Conservation (phyloP, 139 green algal genomes). For the Coelastrella sp. region DNA sequence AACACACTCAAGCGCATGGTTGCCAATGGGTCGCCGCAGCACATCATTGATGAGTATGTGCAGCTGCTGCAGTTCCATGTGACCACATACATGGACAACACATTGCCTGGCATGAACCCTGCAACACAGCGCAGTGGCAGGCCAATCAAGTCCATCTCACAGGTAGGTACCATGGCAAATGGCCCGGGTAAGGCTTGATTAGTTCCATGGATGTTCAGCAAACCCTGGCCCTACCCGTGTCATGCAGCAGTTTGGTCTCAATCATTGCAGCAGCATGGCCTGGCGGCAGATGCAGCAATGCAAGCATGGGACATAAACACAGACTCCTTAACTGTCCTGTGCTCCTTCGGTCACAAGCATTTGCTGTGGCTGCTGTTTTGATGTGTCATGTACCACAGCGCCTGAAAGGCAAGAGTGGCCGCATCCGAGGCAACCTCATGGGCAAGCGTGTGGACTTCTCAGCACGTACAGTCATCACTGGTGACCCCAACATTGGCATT, state of each 20-base stretch:
- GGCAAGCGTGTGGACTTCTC: slow-evolving; percentile 99
- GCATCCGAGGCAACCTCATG: slow-evolving; percentile 99
- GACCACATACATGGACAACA: slow-evolving; percentile 97
- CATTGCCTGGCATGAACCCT: slow-evolving; percentile 81
- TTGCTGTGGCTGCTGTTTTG: neutral
- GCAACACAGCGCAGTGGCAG: slow-evolving; percentile 77
- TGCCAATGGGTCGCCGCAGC: slow-evolving; percentile 87
- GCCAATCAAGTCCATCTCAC: slow-evolving; percentile 97
- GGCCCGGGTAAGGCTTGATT: too few species aligned
- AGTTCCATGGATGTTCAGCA: too few species aligned
- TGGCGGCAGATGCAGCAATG: neutral
- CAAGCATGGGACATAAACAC: neutral
- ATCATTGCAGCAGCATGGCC: too few species aligned
- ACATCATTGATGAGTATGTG: slow-evolving; percentile 86
- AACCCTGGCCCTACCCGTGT: too few species aligned
- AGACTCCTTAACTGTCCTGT: neutral
- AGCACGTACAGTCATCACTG: slow-evolving; percentile 96
- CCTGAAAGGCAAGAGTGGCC: slow-evolving; percentile 85
- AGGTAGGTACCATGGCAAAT: slow-evolving; percentile 52
- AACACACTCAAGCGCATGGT: slow-evolving; percentile 88
- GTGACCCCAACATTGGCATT: slow-evolving; percentile 98
- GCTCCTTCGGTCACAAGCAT: neutral
- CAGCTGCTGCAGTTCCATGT: slow-evolving; percentile 90
- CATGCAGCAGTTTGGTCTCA: too few species aligned
- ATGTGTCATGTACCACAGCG: neutral